Evolutionary conservation across 192 early-diverging fungal genomes (phyloP), one percentile per base, ranked within the genome.

Genomic region (Backusella westeae): DNA sequence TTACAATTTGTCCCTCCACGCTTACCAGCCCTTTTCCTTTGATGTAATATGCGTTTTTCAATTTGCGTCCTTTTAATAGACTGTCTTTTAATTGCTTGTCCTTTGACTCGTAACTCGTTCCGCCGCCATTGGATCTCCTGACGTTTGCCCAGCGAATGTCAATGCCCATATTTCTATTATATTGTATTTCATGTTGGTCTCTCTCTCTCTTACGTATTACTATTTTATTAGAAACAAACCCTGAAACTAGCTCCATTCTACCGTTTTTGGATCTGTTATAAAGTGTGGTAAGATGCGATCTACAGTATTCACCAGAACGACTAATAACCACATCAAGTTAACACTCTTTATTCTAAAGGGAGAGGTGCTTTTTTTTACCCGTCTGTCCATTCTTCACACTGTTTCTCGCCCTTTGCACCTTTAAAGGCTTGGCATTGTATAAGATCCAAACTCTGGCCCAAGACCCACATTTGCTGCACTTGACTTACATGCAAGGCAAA

Each of bases 161-260:
- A n/a, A 79, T 34, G 4, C 68, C 78, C 6, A 34, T 71, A 9
- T 74, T 42, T 23, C 75, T 77, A 65, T 49, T 35, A 12, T 10
- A 34, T 35, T 1, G 36, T 49, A 6, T 34, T 26, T 7, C 8
- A 10, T 66, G 4, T 32, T 32, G 32, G 32, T 32, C 32, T 32
- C 32, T 32, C 32, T 32, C 32, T 32, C 32, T 32, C 32, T 32
- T 32, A 32, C 32, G 32, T 32, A 32, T 32, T 32, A 2, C 1
- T 32, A 32, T 32, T 32, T 38, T 32, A 32, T 32, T 32, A 32
- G 32, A 3, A 32, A 23, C 42, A 66, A 71, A 77, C 75, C 78
- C 78, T 35, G 78, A 79, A 12, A 68, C 78, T 4, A 79, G 36
- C 34, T 79, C 78, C 78, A 79, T 79, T 34, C 78, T 73, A 10